Conservation (phyloP, 495 filamentous ascomycete genomes). For the Beverwykella pulmonaria region DNA sequence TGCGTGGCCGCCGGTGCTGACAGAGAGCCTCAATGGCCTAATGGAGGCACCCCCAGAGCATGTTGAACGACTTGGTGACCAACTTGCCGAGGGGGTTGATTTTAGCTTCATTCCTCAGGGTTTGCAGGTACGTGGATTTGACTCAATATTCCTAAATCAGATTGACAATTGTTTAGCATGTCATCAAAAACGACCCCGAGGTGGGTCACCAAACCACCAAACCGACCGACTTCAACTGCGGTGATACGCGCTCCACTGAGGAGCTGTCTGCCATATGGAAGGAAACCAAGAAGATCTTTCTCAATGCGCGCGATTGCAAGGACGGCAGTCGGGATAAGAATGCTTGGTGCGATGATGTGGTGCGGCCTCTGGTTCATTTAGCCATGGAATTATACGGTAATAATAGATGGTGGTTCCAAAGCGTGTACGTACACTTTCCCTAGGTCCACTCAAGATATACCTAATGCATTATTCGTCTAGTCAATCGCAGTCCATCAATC, state of each 20-base stretch:
- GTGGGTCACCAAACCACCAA: conserved; percentile 27
- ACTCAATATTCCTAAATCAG: conserved; percentile 9
- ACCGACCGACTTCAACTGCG: conserved; percentile 18
- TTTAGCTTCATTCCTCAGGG: conserved; percentile 26
- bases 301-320: conserved; percentile 23
- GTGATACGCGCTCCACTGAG: conserved; percentile 12
- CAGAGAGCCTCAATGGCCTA: no score
- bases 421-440: conserved; percentile 17
- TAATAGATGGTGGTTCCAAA: conserved; percentile 23
- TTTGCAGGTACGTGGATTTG: conserved; percentile 17
- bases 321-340: conserved; percentile 26
- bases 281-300: conserved; percentile 26
- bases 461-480: conserved; percentile 14
- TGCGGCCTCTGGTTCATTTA: conserved; percentile 23
- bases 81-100: conserved; percentile 25
- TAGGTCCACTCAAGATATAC: conserved; percentile 14
- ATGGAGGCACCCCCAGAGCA: no score
- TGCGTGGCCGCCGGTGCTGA: no score
- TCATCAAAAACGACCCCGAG: conserved; percentile 15
- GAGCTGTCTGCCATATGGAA: conserved; percentile 18
- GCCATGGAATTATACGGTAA: conserved; percentile 27
- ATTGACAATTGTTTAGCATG: conserved; percentile 20
- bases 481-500: conserved; percentile 16
- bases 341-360: conserved; percentile 26
- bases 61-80: conserved; percentile 21